Evolutionary conservation across 2,329 filamentous ascomycete genomes (phyloP).

Genomic region (Nemania bipapillata): DNA sequence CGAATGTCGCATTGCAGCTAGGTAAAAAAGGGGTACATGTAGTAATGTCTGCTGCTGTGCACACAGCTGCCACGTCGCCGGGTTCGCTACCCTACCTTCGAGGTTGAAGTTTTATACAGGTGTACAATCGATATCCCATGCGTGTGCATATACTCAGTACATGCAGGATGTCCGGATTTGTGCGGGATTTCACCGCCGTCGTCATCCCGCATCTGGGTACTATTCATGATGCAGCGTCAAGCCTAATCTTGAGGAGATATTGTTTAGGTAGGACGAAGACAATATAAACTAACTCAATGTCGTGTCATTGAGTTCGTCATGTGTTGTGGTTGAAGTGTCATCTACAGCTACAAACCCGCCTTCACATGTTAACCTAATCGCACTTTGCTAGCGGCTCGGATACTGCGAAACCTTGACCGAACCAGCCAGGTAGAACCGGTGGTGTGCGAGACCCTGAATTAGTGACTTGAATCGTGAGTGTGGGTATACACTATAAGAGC

Average conservation of each 20-base stretch:
- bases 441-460: conserved; percentile 29
- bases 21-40: conserved; percentile 4
- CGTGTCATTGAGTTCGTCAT: background rate
- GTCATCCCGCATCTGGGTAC: background rate
- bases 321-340: too few relatives aligned
- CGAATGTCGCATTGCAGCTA: conserved; percentile 27
- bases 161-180: too few relatives aligned
- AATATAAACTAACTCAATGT: background rate
- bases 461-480: conserved; percentile 27
- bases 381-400: background rate
- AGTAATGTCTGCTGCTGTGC: conserved; percentile 8
- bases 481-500: conserved; percentile 24
- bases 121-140: too few relatives aligned
- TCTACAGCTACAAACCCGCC: background rate
- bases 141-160: background rate
- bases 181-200: background rate
- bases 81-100: background rate
- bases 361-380: conserved; percentile 16
- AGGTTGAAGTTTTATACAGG: background rate
- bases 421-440: background rate
- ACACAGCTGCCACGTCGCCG: conserved; percentile 6
- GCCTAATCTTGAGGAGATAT: too few relatives aligned
- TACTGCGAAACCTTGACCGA: background rate
- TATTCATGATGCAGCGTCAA: background rate
- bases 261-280: too few relatives aligned